phyloP scores from a whole-genome alignment of 345 rosid species.

The Carallia pectinifolia region DNA sequence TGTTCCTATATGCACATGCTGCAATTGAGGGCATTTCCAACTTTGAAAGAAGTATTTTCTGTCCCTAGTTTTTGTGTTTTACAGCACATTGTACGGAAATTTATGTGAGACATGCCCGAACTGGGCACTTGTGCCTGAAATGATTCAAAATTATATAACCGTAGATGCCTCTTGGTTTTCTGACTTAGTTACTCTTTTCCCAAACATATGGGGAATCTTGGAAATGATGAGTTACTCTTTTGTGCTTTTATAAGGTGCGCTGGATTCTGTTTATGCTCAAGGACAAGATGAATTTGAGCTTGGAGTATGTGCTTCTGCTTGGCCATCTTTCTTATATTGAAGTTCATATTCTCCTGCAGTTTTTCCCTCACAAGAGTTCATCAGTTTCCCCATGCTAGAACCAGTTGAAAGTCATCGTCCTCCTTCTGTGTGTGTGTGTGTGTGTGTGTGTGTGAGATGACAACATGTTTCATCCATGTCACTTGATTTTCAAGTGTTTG shows the following conservation, averaged over 20 bases:
- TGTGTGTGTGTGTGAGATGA: too few relatives aligned
- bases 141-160: not conserved
- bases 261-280: slow-evolving; percentile 37
- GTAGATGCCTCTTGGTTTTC: not conserved
- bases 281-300: slow-evolving; percentile 54
- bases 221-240: slow-evolving; percentile 9
- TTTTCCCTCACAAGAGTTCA: not conserved
- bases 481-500: not conserved
- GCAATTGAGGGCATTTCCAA: not conserved
- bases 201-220: slow-evolving; percentile 5
- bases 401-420: too few relatives aligned
- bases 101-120: slow-evolving; percentile 2
- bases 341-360: slow-evolving; percentile 7
- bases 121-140: not conserved
- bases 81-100: not conserved
- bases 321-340: not conserved
- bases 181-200: slow-evolving; percentile 6
- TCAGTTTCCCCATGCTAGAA: too few relatives aligned
- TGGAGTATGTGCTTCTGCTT: slow-evolving; percentile 53
- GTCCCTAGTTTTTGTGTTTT: not conserved
- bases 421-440: too few relatives aligned
- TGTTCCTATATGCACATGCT: not conserved
- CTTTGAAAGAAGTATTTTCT: not conserved
- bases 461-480: not conserved
- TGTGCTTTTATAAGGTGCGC: slow-evolving; percentile 48